phyloP scores from a whole-genome alignment of 352 stramenopile genomes.

The Globisporangium acanthophoron region DNA sequence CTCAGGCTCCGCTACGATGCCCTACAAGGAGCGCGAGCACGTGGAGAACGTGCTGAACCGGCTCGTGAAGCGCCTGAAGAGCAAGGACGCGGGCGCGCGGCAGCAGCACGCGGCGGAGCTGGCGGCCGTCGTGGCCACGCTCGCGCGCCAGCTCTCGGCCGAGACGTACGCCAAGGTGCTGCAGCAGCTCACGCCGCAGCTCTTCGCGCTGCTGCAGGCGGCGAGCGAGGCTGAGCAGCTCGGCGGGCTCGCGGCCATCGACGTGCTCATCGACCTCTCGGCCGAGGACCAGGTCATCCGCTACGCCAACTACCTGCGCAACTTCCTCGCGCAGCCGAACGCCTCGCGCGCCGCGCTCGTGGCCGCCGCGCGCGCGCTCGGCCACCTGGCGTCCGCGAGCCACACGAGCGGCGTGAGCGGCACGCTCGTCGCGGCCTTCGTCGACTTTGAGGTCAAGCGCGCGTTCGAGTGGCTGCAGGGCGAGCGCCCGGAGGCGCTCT shows the following conservation, averaged over 20 bases:
- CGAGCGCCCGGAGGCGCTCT: constrained; percentile 54
- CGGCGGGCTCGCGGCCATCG: constrained; percentile 68
- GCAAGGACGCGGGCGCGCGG: constrained; percentile 26
- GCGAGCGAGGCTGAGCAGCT: constrained; percentile 62
- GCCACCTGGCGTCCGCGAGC: constrained; percentile 72
- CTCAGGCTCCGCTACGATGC: not conserved
- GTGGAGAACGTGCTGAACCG: constrained; percentile 50
- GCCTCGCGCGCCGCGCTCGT: constrained; percentile 55
- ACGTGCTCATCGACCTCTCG: constrained; percentile 73
- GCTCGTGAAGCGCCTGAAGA: constrained; percentile 60
- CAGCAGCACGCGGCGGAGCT: constrained; percentile 50
- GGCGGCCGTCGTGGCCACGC: constrained; percentile 49
- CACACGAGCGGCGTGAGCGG: constrained; percentile 63
- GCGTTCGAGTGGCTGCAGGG: constrained; percentile 88
- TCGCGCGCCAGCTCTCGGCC: constrained; percentile 69
- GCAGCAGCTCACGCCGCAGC: constrained; percentile 65
- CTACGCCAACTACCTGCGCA: constrained; percentile 87
- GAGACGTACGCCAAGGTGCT: constrained; percentile 78
- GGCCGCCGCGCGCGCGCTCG: constrained; percentile 70
- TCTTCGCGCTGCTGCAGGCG: constrained; percentile 66
- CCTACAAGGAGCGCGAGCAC: constrained; percentile 56
- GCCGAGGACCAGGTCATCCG: constrained; percentile 88
- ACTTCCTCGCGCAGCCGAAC: constrained; percentile 76
- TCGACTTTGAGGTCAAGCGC: constrained; percentile 91
- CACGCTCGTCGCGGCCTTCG: constrained; percentile 83